Evolutionary conservation across 495 filamentous ascomycete species (phyloP), one percentile per base, ranked within the genome.

Genomic region (Podospora comata): DNA sequence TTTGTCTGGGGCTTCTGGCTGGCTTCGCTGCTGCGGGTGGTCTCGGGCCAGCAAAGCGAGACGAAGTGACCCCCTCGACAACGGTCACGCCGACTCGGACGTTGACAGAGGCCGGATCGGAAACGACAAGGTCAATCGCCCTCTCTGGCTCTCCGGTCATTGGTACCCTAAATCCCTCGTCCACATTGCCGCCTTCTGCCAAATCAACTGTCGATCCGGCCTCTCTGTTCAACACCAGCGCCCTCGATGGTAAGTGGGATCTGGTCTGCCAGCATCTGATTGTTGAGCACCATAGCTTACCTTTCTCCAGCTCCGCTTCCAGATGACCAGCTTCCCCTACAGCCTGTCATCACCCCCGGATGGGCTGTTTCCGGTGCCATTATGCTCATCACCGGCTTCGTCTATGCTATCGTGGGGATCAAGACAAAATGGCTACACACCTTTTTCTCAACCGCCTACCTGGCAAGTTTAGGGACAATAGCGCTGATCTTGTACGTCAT

Each of bases 401-500:
- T 88, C 26, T 89, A 93, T 69, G 85, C 88, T 18, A 74, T 97
- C 44, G 84, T 97, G 69, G 94, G 94, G 0, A 92, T 97, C 69
- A 93, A 92, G 78, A 90, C 93, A 71, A 83, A 87, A 86, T 90
- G 89, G 87, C 76, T 97, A 2, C 89, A 95, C 74, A 89, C 94
- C 27, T 96, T 90, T 74, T 82, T 96, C 61, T 94, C 92, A 5
- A 85, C 90, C 1, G 91, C 87, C 4, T 93, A 90, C 72, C 79
- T 96, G 15, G 83, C 85, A 18, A 86, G 87, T 69, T 79, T 97
- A 32, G 86, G 90, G 15, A 89, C 94, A 5, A 89, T 90, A 0
- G 91, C 97, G 23, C 79, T 98, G 9, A 94, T 98, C 68, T 78
- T 95, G 58, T 98, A 97, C 74, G 90, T 97, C 60, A 95, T 94